Evolutionary conservation across 2,329 filamentous ascomycete genomes (phyloP).

Genomic region (Aaosphaeria arxii): DNA sequence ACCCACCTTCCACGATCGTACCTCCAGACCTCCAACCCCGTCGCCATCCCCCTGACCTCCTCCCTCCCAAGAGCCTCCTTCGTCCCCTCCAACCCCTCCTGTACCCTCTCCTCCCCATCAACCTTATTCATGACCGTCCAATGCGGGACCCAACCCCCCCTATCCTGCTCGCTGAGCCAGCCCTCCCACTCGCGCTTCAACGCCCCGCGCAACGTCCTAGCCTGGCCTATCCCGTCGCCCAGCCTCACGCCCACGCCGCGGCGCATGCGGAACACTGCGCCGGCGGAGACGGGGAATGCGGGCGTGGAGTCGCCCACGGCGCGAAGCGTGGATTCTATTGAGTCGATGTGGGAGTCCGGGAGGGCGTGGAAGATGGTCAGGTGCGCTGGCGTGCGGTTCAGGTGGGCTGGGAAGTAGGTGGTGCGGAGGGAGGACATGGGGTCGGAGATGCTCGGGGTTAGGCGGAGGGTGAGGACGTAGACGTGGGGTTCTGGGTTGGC

Average conservation of each 20-base stretch:
- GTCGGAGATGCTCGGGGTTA: constrained; percentile 36
- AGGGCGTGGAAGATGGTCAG: constrained; percentile 47
- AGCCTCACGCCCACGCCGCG: constrained; percentile 41
- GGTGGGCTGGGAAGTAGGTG: constrained; percentile 40
- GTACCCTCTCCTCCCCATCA: constrained; percentile 38
- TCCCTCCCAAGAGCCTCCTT: constrained; percentile 27
- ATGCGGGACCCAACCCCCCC: constrained; percentile 38
- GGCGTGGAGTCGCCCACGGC: constrained; percentile 23
- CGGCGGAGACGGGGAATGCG: constrained; percentile 38
- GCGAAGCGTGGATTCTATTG: constrained; percentile 32
- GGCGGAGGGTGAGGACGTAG: constrained; percentile 44
- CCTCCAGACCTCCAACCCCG: constrained; percentile 41
- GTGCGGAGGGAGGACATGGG: constrained; percentile 40
- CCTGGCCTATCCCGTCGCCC: constrained; percentile 27
- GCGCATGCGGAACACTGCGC: constrained; percentile 40
- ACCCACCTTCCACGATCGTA: constrained; percentile 43
- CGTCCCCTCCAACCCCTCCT: constrained; percentile 36
- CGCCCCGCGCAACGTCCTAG: constrained; percentile 33
- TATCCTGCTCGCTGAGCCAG: constrained; percentile 44
- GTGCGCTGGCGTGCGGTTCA: constrained; percentile 45
- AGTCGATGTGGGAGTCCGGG: constrained; percentile 37
- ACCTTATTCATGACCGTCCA: constrained; percentile 50
- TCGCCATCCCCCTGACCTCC: constrained; percentile 25
- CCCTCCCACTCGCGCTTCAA: constrained; percentile 35
- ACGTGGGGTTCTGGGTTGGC: constrained; percentile 29